A percentile compares a stretch with the other conserved stretches of the same genome.
These are phyloP conservation scores for Boletus reticuloceps DNA, from an alignment of 768 basidiomycete species.

Conservation along the genomic window DNA sequence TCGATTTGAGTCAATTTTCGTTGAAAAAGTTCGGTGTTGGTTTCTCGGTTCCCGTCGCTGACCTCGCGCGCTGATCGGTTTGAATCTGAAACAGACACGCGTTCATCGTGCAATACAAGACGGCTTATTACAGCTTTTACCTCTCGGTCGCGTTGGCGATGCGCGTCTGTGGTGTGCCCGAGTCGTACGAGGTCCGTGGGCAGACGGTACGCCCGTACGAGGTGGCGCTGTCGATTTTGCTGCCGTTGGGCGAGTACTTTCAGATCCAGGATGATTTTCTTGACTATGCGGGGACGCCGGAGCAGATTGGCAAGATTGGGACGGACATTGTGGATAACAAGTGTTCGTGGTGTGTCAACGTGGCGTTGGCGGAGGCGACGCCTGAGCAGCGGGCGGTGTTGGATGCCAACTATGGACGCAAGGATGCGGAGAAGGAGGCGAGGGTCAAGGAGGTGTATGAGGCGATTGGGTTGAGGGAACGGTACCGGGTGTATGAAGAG, in stretches of 20 bases:
- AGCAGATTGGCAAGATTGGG: conserved; percentile 93
- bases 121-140: conserved; percentile 97
- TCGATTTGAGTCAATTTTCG: conserved; percentile 88
- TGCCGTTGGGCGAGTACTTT: conserved; percentile 97
- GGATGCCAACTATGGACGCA: conserved; percentile 67
- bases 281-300: conserved; percentile 87
- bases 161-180: conserved; percentile 68
- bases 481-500: conserved; percentile 81
- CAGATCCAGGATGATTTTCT: conserved; percentile 98
- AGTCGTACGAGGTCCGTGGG: conserved; percentile 40
- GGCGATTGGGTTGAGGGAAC: conserved; percentile 57
- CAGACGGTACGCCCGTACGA: conserved; percentile 60
- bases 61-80: no score
- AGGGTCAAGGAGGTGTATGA: conserved; percentile 73
- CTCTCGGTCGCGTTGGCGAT: conserved; percentile 95
- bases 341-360: conserved; percentile 95
- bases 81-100: conserved; percentile 57
- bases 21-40: conserved; percentile 48
- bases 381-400: conserved; percentile 56
- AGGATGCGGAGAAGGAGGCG: conserved; percentile 45
- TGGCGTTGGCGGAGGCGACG: conserved; percentile 61
- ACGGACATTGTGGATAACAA: conserved; percentile 99
- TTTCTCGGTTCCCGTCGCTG: no score
- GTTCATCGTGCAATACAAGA: conserved; percentile 96
- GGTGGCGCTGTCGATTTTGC: conserved; percentile 73